Base-by-base conservation (phyloP, 306 rosid species). In the Sphenostylis stenocarpa region DNA sequence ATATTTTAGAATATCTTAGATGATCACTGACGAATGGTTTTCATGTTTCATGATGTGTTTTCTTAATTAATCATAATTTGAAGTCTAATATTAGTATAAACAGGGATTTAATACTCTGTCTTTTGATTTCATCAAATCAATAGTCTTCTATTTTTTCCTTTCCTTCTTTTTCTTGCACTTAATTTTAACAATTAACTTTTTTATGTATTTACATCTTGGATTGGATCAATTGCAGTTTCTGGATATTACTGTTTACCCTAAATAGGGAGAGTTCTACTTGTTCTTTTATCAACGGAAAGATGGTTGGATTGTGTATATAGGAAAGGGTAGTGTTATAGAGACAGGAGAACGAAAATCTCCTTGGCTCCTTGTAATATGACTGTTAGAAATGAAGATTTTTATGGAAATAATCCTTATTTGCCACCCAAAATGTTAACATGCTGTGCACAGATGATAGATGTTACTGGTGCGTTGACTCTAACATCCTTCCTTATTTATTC, bases 401-500 rank as follows among this genome's bases (percentile, higher is more conserved):
- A 2, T 33, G 13, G 34, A n/a, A 33, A 62, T 33, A 33, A 8
- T n/a, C 47, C 26, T 62, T 62, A 11, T 9, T 62, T 61, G 20
- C 66, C 36, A 15, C 43, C 17, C 43, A 13, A 31, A n/a, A 31
- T 34, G 67, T 60, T 6, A 14, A 58, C 31, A 31, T 15, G 67
- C 67, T 61, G 33, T 3, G 14, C 3, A n/a, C 7, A 1, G 68
- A 34, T 34, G 6, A 16, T 60, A 24, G 62, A 12, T 60, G 47
- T 29, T 3, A 19, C 44, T 8, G 23, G 24, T 7, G 11, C 6
- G 19, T 16, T 29, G 41, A 29, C 23, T 60, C 21, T 60, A 61
- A n/a, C 15, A 61, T 61, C 67, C 67, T 31, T 60, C 38, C n/a
- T 57, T 58, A n/a, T n/a, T n/a, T n/a, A 58, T 60, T 61, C 67